Evolutionary conservation across 495 filamentous ascomycete species (phyloP).

Genomic region (Hypoxylon subgilvum): DNA sequence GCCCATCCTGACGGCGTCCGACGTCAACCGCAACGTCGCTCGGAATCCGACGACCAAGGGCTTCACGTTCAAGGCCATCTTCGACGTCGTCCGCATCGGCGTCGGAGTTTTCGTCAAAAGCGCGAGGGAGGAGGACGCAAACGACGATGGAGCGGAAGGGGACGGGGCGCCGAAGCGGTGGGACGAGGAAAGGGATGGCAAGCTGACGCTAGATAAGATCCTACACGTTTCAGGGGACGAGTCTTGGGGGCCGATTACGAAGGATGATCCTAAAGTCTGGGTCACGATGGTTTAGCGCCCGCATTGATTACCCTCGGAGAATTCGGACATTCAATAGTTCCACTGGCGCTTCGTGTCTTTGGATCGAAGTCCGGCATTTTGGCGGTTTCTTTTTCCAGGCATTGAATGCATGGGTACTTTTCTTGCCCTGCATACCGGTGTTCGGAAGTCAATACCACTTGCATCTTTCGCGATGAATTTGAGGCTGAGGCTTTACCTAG

Average conservation of each 20-base stretch:
- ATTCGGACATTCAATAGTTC: too few species aligned
- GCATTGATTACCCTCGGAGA: too few species aligned
- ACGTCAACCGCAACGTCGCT: slow-evolving; percentile 11
- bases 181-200: slow-evolving; percentile 23
- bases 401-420: too few species aligned
- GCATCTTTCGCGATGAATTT: too few species aligned
- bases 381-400: too few species aligned
- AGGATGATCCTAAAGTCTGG: slow-evolving; percentile 24
- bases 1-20: neutral
- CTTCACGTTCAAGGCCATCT: slow-evolving; percentile 12
- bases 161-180: slow-evolving; percentile 12
- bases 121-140: slow-evolving; percentile 1
- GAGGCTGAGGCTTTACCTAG: too few species aligned
- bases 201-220: slow-evolving; percentile 30
- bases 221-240: slow-evolving; percentile 18
- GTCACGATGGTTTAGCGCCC: slow-evolving; percentile 12
- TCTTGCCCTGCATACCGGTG: too few species aligned
- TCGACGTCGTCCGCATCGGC: slow-evolving; percentile 10
- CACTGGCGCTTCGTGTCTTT: too few species aligned
- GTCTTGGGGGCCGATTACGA: slow-evolving; percentile 22
- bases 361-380: too few species aligned
- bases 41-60: slow-evolving; percentile 1
- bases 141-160: slow-evolving; percentile 5
- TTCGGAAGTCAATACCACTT: too few species aligned
- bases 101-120: slow-evolving; percentile 17